Conservation (phyloP, 352 stramenopile species). For the Phytopythium sindhum region DNA sequence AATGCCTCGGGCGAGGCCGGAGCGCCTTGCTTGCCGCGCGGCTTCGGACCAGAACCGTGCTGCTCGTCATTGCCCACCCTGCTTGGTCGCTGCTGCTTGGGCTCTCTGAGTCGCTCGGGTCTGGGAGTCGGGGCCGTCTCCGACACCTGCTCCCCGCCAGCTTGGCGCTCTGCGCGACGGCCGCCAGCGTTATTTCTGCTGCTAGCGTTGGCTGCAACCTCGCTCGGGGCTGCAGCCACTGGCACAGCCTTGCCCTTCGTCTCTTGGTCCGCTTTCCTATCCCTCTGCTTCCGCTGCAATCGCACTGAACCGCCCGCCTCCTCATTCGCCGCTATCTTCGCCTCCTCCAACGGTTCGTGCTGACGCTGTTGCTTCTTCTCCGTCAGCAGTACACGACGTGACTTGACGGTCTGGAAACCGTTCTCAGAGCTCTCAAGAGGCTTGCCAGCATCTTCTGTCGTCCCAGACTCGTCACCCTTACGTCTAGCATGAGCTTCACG, state of each 20-base stretch:
- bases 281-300: background rate
- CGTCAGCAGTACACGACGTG: constrained; percentile 15
- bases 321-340: background rate
- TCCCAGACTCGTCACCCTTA: background rate
- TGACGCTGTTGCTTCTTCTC: constrained; percentile 26
- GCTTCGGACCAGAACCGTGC: background rate
- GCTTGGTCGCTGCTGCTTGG: background rate
- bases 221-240: background rate
- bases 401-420: constrained; percentile 27
- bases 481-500: background rate
- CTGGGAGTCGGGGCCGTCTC: background rate
- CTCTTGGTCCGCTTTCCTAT: background rate
- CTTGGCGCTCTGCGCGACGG: background rate
- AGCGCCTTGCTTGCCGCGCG: background rate
- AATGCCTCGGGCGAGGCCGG: background rate
- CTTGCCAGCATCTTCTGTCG: background rate
- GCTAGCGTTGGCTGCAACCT: background rate
- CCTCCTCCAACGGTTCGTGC: background rate
- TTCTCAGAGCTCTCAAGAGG: constrained; percentile 3
- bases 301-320: background rate
- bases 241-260: background rate
- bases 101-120: background rate
- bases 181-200: background rate
- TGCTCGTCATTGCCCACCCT: background rate
- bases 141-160: constrained; percentile 17